Evolutionary conservation across 2,329 filamentous ascomycete genomes (phyloP), one percentile per base, ranked within the genome.

Genomic region (Trichoderma sp.): DNA sequence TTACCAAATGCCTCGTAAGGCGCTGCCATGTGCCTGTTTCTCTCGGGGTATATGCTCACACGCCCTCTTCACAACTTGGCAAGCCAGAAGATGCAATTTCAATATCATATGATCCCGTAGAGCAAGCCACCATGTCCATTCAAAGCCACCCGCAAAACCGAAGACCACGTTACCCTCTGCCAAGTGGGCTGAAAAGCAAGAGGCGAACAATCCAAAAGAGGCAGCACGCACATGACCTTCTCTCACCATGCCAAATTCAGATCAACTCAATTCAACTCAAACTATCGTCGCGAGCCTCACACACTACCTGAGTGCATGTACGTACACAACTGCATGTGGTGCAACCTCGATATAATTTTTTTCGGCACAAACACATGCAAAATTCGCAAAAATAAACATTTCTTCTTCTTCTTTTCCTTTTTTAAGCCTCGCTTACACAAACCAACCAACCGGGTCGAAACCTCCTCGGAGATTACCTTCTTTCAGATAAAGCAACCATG

Each of bases 151-250:
- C 28, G 52, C 52, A 32, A 13, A 4, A 5, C 16, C n/a, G 16
- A 28, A 32, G 26, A 60, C 58, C 58, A 60, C 58, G 58, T 60
- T 60, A 60, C 37, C 37, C n/a, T 43, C 37, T 43, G 58, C 58
- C 58, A 60, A 60, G 58, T 49, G 58, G 58, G 58, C 58, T 60
- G 58, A 60, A 26, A 32, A 5, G 2, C 39, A 49, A 21, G 21
- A 49, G 5, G n/a, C 43, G n/a, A 46, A 8, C n/a, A n/a, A 10
- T 49, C 18, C 46, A 13, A 4, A 49, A 49, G 21, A 49, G 46
- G 46, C 46, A 11, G 24, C 13, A 21, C 2, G 46, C 46, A 49
- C 46, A 21, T 49, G 46, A 49, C 46, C 14, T 24, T 24, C n/a
- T 24, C 46, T 49, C 46, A 21, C 43, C 43, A 49, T 49, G 43